phyloP scores from a whole-genome alignment of 352 stramenopile species.

The Phytophthora vignae region DNA sequence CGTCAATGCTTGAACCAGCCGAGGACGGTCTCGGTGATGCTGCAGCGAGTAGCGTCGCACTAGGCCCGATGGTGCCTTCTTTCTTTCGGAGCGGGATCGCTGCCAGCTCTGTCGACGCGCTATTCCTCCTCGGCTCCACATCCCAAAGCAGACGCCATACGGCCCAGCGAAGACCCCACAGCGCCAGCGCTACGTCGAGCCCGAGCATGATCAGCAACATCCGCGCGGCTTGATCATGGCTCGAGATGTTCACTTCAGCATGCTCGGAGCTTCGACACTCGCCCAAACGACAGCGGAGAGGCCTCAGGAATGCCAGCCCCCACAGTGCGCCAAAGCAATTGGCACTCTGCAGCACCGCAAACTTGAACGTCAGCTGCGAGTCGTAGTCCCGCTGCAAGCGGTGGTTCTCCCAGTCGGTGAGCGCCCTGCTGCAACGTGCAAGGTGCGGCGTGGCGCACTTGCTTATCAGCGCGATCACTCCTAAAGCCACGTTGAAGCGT shows the following conservation, averaged over 20 bases:
- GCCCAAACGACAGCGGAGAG: constrained; percentile 33
- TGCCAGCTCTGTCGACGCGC: constrained; percentile 5
- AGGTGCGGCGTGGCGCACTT: constrained; percentile 37
- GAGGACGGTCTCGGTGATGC: neutral
- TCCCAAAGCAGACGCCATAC: constrained; percentile 33
- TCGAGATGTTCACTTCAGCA: constrained; percentile 36
- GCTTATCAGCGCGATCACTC: constrained; percentile 45
- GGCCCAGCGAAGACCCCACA: constrained; percentile 57
- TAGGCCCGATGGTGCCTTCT: constrained; percentile 2
- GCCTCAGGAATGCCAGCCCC: constrained; percentile 58
- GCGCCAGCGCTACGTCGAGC: constrained; percentile 51
- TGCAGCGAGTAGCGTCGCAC: constrained; percentile 14
- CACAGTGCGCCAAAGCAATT: constrained; percentile 70
- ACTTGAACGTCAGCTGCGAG: constrained; percentile 82
- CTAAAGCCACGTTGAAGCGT: constrained; percentile 37
- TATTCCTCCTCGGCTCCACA: neutral
- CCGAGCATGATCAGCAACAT: constrained; percentile 60
- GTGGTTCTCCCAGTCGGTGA: constrained; percentile 84
- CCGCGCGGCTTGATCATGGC: constrained; percentile 51
- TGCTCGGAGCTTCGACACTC: constrained; percentile 27
- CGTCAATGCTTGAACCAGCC: constrained; percentile 31
- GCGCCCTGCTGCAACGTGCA: constrained; percentile 45
- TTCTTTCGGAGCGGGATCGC: neutral
- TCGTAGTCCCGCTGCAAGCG: constrained; percentile 71
- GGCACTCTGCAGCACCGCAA: constrained; percentile 62